These are phyloP conservation scores for Hibiscus trionum DNA, from an alignment of 345 rosid genomes.

Conservation along the genomic window DNA sequence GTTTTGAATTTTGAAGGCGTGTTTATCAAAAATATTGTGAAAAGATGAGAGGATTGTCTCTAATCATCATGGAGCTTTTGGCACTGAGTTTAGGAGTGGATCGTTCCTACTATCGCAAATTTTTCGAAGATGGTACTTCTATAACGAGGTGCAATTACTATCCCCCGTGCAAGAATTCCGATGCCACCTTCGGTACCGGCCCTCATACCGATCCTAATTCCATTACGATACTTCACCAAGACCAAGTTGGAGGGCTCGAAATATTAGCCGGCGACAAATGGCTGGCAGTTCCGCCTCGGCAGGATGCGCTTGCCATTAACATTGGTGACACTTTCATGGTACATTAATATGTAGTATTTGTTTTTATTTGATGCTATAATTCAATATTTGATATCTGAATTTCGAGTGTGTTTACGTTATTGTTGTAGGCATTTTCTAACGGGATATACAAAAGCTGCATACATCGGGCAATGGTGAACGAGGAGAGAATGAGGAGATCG, in stretches of 20 bases:
- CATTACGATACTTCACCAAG: constrained; percentile 76
- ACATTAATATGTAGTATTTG: background rate
- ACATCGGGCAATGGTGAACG: constrained; percentile 55
- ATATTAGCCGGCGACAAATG: constrained; percentile 49
- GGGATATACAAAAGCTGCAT: constrained; percentile 41
- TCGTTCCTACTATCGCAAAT: constrained; percentile 22
- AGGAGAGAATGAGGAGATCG: constrained; percentile 42
- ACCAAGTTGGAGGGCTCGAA: constrained; percentile 69
- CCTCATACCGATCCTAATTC: constrained; percentile 82
- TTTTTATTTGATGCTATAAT: no score
- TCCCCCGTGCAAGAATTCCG: constrained; percentile 18
- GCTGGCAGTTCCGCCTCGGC: constrained; percentile 52
- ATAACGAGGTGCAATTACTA: constrained; percentile 38
- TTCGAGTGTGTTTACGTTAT: no score
- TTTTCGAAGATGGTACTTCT: constrained; percentile 47
- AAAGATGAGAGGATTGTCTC: constrained; percentile 33
- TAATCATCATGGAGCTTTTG: constrained; percentile 36
- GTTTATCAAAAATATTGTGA: constrained; percentile 44
- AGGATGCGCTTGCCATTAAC: constrained; percentile 53
- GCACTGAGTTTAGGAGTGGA: constrained; percentile 46
- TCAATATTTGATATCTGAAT: no score
- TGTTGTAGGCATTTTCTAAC: constrained; percentile 44
- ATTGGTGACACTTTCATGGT: constrained; percentile 83
- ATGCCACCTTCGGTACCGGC: constrained; percentile 65
- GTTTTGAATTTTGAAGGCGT: constrained; percentile 21